Conservation (phyloP, 2,329 filamentous ascomycete species). For the Laburnicola sp. region DNA sequence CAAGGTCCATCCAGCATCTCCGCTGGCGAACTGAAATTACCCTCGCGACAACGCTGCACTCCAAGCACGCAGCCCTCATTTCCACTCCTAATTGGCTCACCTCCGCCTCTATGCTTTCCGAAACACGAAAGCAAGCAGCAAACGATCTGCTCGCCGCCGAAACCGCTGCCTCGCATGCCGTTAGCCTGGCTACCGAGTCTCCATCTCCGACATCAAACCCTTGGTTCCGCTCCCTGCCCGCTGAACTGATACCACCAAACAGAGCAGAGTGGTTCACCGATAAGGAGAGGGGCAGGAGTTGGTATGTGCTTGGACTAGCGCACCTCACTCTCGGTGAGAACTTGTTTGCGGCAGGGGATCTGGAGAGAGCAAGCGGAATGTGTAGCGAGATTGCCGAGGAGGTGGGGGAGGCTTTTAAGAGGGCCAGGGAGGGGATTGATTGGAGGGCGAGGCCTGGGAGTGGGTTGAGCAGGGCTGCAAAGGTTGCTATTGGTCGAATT, state of each 20-base stretch:
- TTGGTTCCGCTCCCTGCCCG: constrained; percentile 34
- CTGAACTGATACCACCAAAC: constrained; percentile 39
- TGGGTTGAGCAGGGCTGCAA: constrained; percentile 27
- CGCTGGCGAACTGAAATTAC: constrained; percentile 37
- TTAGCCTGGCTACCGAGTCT: constrained; percentile 33
- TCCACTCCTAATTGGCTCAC: constrained; percentile 21
- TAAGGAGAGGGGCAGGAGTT: constrained; percentile 31
- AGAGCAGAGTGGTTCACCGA: constrained; percentile 34
- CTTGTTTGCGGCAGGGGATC: constrained; percentile 39
- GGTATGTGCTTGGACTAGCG: constrained; percentile 34
- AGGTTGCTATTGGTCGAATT: constrained; percentile 17
- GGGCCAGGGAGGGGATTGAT: constrained; percentile 35
- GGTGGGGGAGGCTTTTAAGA: constrained; percentile 31
- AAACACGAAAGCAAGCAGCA: constrained; percentile 16
- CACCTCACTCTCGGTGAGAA: constrained; percentile 35
- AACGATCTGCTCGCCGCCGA: constrained; percentile 30
- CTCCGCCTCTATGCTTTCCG: background rate
- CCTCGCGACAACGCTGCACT: constrained; percentile 25
- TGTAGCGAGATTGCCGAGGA: constrained; percentile 14
- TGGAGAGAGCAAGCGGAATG: constrained; percentile 34
- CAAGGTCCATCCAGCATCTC: constrained; percentile 28
- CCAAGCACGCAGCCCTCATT: constrained; percentile 14
- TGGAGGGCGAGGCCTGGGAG: constrained; percentile 32
- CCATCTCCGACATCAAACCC: constrained; percentile 33
- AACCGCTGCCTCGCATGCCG: constrained; percentile 25